These are phyloP conservation scores for Puya raimondii DNA, from an alignment of 176 grass and related monocot genomes.

Conservation along the genomic window DNA sequence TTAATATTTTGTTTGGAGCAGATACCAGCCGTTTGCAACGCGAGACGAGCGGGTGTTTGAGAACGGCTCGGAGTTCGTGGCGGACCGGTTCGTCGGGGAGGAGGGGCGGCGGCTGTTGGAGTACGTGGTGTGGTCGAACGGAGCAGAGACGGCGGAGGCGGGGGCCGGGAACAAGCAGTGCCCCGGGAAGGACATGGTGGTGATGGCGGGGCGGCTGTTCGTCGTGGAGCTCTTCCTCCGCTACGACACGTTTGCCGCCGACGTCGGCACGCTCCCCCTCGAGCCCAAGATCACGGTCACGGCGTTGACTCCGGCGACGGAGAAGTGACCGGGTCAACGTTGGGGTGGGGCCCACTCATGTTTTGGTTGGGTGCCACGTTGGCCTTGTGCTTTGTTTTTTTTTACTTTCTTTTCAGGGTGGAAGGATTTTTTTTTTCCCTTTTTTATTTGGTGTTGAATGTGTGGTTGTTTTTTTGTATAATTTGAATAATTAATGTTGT, in stretches of 20 bases:
- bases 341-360: too few species aligned
- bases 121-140: constrained; percentile 90
- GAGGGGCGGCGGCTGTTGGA: constrained; percentile 25
- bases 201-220: constrained; percentile 41
- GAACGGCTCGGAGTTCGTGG: constrained; percentile 31
- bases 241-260: constrained; percentile 51
- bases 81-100: constrained; percentile 41
- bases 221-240: constrained; percentile 63
- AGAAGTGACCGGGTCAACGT: not conserved
- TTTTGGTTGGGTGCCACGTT: too few species aligned
- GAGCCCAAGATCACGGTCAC: constrained; percentile 57
- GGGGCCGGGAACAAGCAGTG: constrained; percentile 68
- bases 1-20: too few species aligned
- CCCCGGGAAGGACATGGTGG: constrained; percentile 57
- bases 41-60: constrained; percentile 53
- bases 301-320: constrained; percentile 21
- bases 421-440: too few species aligned
- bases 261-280: constrained; percentile 16
- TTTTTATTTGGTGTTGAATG: too few species aligned
- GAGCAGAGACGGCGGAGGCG: constrained; percentile 42
- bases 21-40: constrained; percentile 54
- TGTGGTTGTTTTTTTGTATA: too few species aligned
- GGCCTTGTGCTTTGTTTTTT: too few species aligned
- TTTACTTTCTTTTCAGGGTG: too few species aligned
- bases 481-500: too few species aligned